Conservation (phyloP, 495 filamentous ascomycete species). For the Neurospora sp. region DNA sequence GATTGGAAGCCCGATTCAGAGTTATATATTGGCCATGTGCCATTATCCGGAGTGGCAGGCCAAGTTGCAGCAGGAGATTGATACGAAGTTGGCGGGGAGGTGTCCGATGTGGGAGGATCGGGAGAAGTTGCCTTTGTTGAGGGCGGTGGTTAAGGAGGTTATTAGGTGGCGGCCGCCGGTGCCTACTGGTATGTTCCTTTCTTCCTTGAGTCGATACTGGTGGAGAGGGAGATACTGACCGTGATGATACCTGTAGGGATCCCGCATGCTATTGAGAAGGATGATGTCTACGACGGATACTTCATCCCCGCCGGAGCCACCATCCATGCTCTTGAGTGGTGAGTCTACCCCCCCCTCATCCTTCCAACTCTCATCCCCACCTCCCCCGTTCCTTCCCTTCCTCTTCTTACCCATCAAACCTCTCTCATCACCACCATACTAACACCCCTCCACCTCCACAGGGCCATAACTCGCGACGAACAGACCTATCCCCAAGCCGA, state of each 20-base stretch:
- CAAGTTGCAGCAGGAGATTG: conserved; percentile 46
- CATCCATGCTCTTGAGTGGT: conserved; percentile 49
- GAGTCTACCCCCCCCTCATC: background rate
- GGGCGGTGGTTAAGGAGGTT: conserved; percentile 52
- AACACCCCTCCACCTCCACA: conserved; percentile 25
- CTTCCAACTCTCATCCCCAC: background rate
- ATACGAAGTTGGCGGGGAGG: conserved; percentile 34
- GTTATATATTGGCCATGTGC: conserved; percentile 49
- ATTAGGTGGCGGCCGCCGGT: conserved; percentile 50
- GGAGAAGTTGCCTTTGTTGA: conserved; percentile 34
- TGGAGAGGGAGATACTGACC: background rate
- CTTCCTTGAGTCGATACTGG: background rate
- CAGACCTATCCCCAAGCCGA: conserved; percentile 51
- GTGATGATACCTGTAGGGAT: conserved; percentile 23
- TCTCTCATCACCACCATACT: background rate
- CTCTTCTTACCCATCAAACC: background rate
- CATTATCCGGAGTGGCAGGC: conserved; percentile 47
- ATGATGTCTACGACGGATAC: conserved; percentile 48
- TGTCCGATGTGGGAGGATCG: conserved; percentile 42
- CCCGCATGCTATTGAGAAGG: conserved; percentile 42
- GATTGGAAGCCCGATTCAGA: conserved; percentile 44
- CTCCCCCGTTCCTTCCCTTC: background rate
- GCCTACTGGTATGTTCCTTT: conserved; percentile 31
- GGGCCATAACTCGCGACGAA: conserved; percentile 55
- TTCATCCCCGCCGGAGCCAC: conserved; percentile 46